A percentile compares a stretch with the other conserved stretches of the same genome.
Evolutionary conservation across 345 rosid species (phyloP).

Genomic region (Adansonia digitata): DNA sequence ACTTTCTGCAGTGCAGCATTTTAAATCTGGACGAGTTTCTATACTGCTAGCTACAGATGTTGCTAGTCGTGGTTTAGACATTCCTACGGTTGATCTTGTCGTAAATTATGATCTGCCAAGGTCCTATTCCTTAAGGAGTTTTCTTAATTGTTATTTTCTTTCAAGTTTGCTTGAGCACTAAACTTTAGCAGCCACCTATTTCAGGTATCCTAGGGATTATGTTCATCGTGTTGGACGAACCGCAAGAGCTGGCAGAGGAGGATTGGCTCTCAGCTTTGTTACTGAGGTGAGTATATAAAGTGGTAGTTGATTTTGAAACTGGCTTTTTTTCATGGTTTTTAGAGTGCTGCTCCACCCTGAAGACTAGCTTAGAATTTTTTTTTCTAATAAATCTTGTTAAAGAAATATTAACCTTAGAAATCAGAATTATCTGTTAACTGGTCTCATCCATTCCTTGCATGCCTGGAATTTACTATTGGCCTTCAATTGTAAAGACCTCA

Average conservation of each 20-base stretch:
- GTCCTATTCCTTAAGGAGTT: slow-evolving; percentile 26
- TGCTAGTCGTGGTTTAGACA: slow-evolving; percentile 94
- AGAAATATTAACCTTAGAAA: neutral
- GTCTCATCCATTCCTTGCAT: neutral
- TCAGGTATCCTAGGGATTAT: slow-evolving; percentile 84
- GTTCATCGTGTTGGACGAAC: slow-evolving; percentile 99
- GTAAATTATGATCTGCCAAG: slow-evolving; percentile 92
- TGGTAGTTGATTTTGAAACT: neutral
- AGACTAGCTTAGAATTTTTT: neutral
- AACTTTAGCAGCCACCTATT: slow-evolving; percentile 9
- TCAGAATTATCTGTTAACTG: neutral
- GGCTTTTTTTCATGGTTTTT: neutral
- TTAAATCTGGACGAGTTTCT: slow-evolving; percentile 80
- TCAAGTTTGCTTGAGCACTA: neutral
- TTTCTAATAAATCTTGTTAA: neutral
- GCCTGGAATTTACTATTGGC: neutral
- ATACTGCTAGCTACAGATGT: slow-evolving; percentile 88
- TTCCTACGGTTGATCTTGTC: slow-evolving; percentile 95
- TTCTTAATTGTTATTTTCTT: neutral
- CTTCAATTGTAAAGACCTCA: neutral
- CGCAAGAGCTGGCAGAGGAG: slow-evolving; percentile 97
- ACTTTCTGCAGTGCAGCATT: slow-evolving; percentile 70
- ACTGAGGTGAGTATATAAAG: slow-evolving; percentile 50
- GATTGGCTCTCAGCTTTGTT: slow-evolving; percentile 76
- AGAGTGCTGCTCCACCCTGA: neutral